These are phyloP conservation scores for Xerocomus cyaneibrunnescens DNA, from an alignment of 1,284 basidiomycete species.

Conservation along the genomic window DNA sequence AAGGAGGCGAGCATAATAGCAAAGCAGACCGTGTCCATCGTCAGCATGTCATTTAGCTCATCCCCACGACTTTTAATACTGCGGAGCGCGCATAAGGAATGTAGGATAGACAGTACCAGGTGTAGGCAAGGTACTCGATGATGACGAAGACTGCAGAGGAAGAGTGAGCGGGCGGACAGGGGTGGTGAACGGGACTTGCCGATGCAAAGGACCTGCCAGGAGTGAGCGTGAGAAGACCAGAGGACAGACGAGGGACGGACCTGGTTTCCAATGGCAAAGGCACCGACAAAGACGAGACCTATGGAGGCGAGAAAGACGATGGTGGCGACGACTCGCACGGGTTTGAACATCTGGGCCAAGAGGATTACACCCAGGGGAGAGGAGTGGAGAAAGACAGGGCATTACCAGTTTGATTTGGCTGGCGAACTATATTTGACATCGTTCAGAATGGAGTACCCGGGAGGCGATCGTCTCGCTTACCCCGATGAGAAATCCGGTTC, in stretches of 20 bases:
- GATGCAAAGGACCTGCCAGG: constrained; percentile 45
- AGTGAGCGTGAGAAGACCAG: constrained; percentile 3
- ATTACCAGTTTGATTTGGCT: constrained; percentile 76
- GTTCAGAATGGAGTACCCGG: not conserved
- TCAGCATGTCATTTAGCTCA: constrained; percentile 35
- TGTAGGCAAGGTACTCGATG: constrained; percentile 82
- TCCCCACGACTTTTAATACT: constrained; percentile 63
- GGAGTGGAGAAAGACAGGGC: constrained; percentile 18
- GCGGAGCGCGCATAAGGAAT: constrained; percentile 84
- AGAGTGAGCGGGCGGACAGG: constrained; percentile 2
- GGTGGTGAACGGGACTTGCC: constrained; percentile 35
- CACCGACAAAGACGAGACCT: constrained; percentile 76
- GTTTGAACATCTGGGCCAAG: constrained; percentile 82
- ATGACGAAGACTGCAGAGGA: constrained; percentile 72
- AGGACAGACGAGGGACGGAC: constrained; percentile 43
- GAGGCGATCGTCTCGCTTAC: constrained; percentile 42
- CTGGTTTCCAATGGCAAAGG: constrained; percentile 69
- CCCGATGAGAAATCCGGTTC: constrained; percentile 88
- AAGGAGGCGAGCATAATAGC: not conserved
- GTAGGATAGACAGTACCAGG: constrained; percentile 83
- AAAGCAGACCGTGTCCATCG: no score
- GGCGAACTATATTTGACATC: constrained; percentile 52
- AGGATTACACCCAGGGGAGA: constrained; percentile 3
- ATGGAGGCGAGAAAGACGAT: constrained; percentile 78
- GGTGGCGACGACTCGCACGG: constrained; percentile 83